phyloP scores from a whole-genome alignment of 2,329 filamentous ascomycete genomes.

The Diaporthe sp. region DNA sequence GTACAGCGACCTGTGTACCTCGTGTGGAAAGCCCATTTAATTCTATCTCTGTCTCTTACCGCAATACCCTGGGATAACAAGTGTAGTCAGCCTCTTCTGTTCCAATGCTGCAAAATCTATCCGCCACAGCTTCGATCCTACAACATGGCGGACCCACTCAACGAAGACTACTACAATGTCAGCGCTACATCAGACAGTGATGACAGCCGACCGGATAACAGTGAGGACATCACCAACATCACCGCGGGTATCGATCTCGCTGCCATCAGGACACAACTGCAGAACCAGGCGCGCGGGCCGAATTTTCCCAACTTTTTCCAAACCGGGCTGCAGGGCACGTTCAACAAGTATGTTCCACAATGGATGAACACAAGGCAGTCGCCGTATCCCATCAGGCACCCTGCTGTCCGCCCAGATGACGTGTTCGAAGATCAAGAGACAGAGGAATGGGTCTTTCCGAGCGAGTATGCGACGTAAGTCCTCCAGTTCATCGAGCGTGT shows the following conservation, averaged over 20 bases:
- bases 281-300: background rate
- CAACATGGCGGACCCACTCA: background rate
- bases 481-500: background rate
- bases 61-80: background rate
- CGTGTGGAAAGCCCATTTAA: background rate
- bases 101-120: background rate
- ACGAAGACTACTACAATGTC: background rate
- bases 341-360: background rate
- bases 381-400: background rate
- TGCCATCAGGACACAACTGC: background rate
- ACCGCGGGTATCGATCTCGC: background rate
- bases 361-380: background rate
- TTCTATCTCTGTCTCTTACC: background rate
- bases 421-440: background rate
- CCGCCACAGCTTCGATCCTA: background rate
- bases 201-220: background rate
- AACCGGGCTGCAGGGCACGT: background rate
- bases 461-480: slow-evolving; percentile 15
- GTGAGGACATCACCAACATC: background rate
- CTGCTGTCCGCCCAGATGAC: slow-evolving; percentile 13
- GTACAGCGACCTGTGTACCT: background rate
- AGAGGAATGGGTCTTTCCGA: background rate
- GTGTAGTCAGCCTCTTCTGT: background rate
- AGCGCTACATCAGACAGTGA: slow-evolving; percentile 1
- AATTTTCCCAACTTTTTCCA: background rate